Conservation (phyloP, 768 basidiomycete genomes). For the Rhodotorula paludigena region DNA sequence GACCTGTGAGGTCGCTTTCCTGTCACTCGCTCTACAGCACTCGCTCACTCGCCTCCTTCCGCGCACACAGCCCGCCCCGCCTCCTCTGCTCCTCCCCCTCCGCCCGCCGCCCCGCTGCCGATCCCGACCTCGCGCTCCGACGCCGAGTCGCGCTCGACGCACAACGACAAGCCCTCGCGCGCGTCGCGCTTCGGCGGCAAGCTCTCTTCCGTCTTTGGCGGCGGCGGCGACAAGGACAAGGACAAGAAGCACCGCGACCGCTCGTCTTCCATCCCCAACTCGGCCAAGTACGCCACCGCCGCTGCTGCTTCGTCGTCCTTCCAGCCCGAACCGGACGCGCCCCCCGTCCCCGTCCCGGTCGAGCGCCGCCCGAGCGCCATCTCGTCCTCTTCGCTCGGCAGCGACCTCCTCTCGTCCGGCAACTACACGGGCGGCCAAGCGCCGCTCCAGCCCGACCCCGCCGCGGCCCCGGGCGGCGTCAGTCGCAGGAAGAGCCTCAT, state of each 20-base stretch:
- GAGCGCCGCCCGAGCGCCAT: slow-evolving; percentile 1
- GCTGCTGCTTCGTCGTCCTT: background rate
- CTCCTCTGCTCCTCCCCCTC: background rate
- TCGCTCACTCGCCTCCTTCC: background rate
- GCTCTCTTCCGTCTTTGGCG: slow-evolving; percentile 30
- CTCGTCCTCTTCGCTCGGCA: background rate
- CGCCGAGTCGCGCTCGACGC: background rate
- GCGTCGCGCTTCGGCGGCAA: slow-evolving; percentile 21
- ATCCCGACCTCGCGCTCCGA: slow-evolving; percentile 9
- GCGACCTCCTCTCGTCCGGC: slow-evolving; percentile 24
- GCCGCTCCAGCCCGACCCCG: slow-evolving; percentile 12
- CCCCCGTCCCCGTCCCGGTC: background rate
- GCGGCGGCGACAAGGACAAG: background rate
- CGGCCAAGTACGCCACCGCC: slow-evolving; percentile 31
- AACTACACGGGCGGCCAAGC: too few relatives aligned
- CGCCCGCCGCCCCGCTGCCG: slow-evolving; percentile 19
- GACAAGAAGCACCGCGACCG: slow-evolving; percentile 31
- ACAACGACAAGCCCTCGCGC: too few relatives aligned
- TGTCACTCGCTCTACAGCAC: background rate
- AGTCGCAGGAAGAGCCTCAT: slow-evolving; percentile 25
- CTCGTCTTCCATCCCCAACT: slow-evolving; percentile 28
- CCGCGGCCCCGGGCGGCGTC: background rate
- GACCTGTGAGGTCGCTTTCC: too few relatives aligned
- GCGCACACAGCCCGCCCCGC: background rate
- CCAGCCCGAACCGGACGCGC: background rate